Evolutionary conservation across 257 asterid species (phyloP), one percentile per base, ranked within the genome.

Genomic region (Ajuga chamaepitys): DNA sequence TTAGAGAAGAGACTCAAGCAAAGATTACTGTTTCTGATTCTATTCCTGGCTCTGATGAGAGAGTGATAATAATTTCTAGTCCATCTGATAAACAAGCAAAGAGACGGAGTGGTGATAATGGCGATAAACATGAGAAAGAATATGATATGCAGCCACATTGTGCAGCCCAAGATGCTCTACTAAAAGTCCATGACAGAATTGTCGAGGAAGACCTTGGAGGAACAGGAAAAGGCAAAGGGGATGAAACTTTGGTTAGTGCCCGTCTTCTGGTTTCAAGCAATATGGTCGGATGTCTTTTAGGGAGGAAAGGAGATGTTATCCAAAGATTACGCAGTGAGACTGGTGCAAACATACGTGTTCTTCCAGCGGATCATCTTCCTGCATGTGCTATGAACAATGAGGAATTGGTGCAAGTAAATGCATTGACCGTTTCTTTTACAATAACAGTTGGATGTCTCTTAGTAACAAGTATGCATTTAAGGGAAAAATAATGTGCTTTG

Each of bases 1-100:
- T 87, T 64, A 85, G 95, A 78, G 97, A 85, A 76, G 91, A 83
- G 77, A 87, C 92, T 70, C 86, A 76, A 82, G 97, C 97, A 9
- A 89, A 76, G 76, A 89, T 89, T 64, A 81, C 88, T 26, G 85
- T 89, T 78, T 69, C 88, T 22, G 94, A 87, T 58, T 64, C 87
- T 78, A 75, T 80, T 73, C 85, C 89, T 52, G 95, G 97, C 34
- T 80, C 83, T n/a, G 91, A 89, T 28, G 89, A 83, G 69, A 87
- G 97, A 79, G 81, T 87, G 62, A 82, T 87, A 78, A 72, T 73
- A 17, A 73, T 89, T 48, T 48, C 52, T 58, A 87, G 95, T 76
- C 87, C 95, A 56, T 87, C 91, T 48, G 71, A 76, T 46, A 78
- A 85, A 78, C 61, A 46, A 55, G 78, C 83, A 44, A 81, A 72